phyloP scores from a whole-genome alignment of 371 early-diverging fungal species.

The Parasitella parasitica region DNA sequence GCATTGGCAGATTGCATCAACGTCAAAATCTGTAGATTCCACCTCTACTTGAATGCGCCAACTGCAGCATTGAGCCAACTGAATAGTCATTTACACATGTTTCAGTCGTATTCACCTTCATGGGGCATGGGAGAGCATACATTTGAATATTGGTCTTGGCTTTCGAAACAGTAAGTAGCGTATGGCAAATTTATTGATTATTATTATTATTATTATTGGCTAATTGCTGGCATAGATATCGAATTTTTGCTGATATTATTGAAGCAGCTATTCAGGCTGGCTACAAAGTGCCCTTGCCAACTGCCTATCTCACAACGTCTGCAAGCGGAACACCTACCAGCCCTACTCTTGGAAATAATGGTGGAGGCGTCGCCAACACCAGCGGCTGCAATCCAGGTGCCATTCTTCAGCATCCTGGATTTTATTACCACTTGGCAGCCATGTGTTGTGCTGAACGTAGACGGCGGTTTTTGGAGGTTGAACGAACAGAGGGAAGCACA shows the following conservation, averaged over 20 bases:
- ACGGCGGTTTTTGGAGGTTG: constrained; percentile 52
- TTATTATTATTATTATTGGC: not conserved
- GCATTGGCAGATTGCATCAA: constrained; percentile 70
- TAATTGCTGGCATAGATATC: constrained; percentile 58
- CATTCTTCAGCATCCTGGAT: constrained; percentile 85
- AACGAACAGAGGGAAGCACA: constrained; percentile 21
- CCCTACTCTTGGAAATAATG: constrained; percentile 18
- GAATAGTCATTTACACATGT: constrained; percentile 68
- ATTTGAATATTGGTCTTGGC: constrained; percentile 86
- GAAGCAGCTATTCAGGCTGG: constrained; percentile 71
- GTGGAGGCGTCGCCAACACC: not conserved
- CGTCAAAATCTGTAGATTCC: constrained; percentile 76
- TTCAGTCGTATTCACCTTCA: constrained; percentile 52
- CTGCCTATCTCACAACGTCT: constrained; percentile 29
- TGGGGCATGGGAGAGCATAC: constrained; percentile 66
- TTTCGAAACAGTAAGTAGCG: constrained; percentile 65
- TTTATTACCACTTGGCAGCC: constrained; percentile 81
- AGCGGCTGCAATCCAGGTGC: constrained; percentile 56
- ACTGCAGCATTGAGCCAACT: constrained; percentile 67
- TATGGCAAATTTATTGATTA: too few relatives aligned
- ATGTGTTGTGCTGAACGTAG: constrained; percentile 74
- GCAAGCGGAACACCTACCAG: constrained; percentile 16
- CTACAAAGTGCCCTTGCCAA: constrained; percentile 65
- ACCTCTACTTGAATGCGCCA: constrained; percentile 66
- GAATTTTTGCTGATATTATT: constrained; percentile 76